phyloP scores from a whole-genome alignment of 2,329 filamentous ascomycete genomes.

The Rhinocladiella mackenziei region DNA sequence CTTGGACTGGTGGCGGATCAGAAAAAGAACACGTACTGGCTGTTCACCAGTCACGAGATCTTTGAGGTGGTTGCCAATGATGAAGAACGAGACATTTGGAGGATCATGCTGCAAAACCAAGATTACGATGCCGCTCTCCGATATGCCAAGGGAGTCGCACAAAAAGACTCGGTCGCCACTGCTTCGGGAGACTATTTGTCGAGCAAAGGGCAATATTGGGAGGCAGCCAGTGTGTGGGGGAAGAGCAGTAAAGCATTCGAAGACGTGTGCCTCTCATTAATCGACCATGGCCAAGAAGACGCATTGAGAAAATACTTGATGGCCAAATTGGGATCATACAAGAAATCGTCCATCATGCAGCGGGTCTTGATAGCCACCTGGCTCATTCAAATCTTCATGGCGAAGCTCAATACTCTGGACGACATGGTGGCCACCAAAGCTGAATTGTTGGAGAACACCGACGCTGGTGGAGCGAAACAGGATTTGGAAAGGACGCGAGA shows the following conservation, averaged over 20 bases:
- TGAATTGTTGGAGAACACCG: slow-evolving; percentile 69
- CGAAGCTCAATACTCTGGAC: slow-evolving; percentile 88
- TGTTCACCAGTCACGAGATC: slow-evolving; percentile 86
- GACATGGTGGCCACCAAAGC: slow-evolving; percentile 89
- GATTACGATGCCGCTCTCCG: slow-evolving; percentile 84
- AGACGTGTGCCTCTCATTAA: slow-evolving; percentile 85
- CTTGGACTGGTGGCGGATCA: slow-evolving; percentile 84
- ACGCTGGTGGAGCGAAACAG: slow-evolving; percentile 65
- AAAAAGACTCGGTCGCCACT: slow-evolving; percentile 87
- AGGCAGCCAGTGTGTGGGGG: slow-evolving; percentile 86
- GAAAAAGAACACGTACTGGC: slow-evolving; percentile 96
- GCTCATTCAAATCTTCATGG: slow-evolving; percentile 96
- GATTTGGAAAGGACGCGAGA: slow-evolving; percentile 66
- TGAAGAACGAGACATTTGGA: slow-evolving; percentile 91
- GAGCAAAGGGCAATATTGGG: slow-evolving; percentile 72
- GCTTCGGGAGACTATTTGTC: slow-evolving; percentile 87
- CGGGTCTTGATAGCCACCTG: slow-evolving; percentile 91
- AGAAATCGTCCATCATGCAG: slow-evolving; percentile 84
- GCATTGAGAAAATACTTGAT: slow-evolving; percentile 84
- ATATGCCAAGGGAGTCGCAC: slow-evolving; percentile 72
- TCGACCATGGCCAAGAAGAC: slow-evolving; percentile 85
- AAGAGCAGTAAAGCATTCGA: slow-evolving; percentile 97
- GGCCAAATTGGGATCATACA: slow-evolving; percentile 75
- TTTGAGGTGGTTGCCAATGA: slow-evolving; percentile 89
- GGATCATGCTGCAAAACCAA: slow-evolving; percentile 80